Evolutionary conservation across 2,329 filamentous ascomycete genomes (phyloP), one percentile per base, ranked within the genome.

Genomic region (Hymenotorrendiella dingleyae): DNA sequence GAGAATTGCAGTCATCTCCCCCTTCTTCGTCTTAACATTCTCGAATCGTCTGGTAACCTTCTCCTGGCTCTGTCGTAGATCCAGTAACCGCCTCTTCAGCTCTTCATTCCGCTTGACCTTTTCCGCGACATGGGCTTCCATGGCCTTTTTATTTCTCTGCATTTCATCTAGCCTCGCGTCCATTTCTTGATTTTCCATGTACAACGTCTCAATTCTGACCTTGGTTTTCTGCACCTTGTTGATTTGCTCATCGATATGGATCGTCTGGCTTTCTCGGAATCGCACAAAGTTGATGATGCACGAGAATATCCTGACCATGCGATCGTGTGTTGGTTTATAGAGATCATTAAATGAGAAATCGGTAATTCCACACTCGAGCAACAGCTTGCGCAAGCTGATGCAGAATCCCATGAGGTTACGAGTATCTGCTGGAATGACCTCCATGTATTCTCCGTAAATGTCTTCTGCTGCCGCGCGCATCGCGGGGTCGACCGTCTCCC

Each of bases 221-320:
- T 95, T 96, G 2, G 86, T 90, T 46, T 78, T 79, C 65, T 96
- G 88, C 10, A 86, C 79, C 57, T 87, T 90, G 70, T 95, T 93
- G 69, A 93, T 93, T 66, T 97, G 86, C 62, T 94, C 80, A 62
- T 96, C 90, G 51, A 97, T 95, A 22, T 93, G 80, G 28, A 73
- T 71, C 1, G 89, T 94, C 65, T 97, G 91, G 49, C 84, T 89
- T 68, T 96, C 90, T 56, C 93, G 85, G 68, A 97, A 98, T 40
- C 93, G 82, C 54, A 97, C 90, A 66, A 98, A 98, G 67, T 98
- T 98, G 71, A 98, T 98, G 51, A 97, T 78, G 66, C 96, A 96
- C 52, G 87, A 94, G 63, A 98, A 93, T 59, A 97, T 94, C 69
- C 93, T 94, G 59, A 91, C 84, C 11, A 97, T 76, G 33, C 93